Conservation (phyloP, 1,284 basidiomycete species). For the Macrocybe sp. region DNA sequence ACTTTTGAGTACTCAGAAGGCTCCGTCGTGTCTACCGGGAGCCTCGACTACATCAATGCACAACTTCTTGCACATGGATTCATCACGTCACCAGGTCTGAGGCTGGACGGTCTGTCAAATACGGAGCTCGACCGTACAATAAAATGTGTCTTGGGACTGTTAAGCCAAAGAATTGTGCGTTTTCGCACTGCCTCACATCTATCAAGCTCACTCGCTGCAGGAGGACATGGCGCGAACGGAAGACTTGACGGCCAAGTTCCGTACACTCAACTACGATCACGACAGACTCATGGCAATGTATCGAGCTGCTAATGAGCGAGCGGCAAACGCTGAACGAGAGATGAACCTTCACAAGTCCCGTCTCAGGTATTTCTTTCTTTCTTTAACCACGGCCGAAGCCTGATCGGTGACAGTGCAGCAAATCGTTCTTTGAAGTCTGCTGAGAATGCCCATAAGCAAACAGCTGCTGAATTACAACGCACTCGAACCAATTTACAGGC, state of each 20-base stretch:
- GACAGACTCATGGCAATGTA: constrained; percentile 71
- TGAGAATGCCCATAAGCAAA: constrained; percentile 64
- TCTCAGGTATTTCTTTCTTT: constrained; percentile 47
- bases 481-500: constrained; percentile 59
- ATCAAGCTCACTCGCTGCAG: constrained; percentile 32
- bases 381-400: background rate
- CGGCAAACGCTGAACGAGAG: constrained; percentile 72
- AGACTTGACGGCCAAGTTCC: constrained; percentile 66
- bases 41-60: constrained; percentile 68
- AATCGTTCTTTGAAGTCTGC: constrained; percentile 51
- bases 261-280: constrained; percentile 79
- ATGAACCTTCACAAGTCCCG: constrained; percentile 68
- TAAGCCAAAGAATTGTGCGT: constrained; percentile 77
- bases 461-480: constrained; percentile 62
- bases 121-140: constrained; percentile 62
- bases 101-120: constrained; percentile 54
- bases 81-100: constrained; percentile 54
- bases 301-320: constrained; percentile 46
- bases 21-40: constrained; percentile 42
- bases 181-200: background rate
- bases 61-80: constrained; percentile 82
- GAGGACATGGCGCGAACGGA: constrained; percentile 81
- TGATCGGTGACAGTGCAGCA: constrained; percentile 36
- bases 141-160: constrained; percentile 74
- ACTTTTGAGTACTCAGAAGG: constrained; percentile 37